Conservation (phyloP, 73 alveolate species). For the Paramecium sonneborni region DNA sequence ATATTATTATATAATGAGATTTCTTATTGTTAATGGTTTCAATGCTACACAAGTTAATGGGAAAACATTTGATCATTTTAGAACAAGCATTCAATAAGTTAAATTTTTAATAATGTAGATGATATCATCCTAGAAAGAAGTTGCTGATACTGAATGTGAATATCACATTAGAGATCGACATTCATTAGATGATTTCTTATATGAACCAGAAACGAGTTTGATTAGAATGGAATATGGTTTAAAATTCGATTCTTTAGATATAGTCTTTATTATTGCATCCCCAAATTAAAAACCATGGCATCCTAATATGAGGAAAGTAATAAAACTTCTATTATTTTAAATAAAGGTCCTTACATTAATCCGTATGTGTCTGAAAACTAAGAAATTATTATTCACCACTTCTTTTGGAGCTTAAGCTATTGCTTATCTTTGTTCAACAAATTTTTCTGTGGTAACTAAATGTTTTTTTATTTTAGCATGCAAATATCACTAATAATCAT, state of each 20-base stretch:
- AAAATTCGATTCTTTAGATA: conserved; percentile 58
- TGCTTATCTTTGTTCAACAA: conserved; percentile 55
- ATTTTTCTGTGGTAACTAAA: neutral
- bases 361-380: conserved; percentile 59
- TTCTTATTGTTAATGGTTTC: neutral
- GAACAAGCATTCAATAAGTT: neutral
- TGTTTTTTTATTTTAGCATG: neutral
- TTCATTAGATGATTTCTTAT: conserved; percentile 52
- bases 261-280: conserved; percentile 38
- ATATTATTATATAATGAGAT: neutral
- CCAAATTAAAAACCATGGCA: conserved; percentile 61
- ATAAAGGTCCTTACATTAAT: conserved; percentile 1
- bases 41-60: neutral
- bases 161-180: conserved; percentile 56
- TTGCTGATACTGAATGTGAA: conserved; percentile 66
- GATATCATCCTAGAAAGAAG: conserved; percentile 15
- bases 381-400: conserved; percentile 47
- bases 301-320: conserved; percentile 45
- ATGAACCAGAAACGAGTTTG: conserved; percentile 54
- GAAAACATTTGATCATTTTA: neutral
- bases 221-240: conserved; percentile 34
- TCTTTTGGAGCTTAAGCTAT: conserved; percentile 51
- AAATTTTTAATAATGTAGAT: neutral
- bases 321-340: neutral
- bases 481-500: conserved; percentile 35